Base-by-base conservation (phyloP, 2,329 filamentous ascomycete species). In the Neopestalotiopsis clavispora region DNA sequence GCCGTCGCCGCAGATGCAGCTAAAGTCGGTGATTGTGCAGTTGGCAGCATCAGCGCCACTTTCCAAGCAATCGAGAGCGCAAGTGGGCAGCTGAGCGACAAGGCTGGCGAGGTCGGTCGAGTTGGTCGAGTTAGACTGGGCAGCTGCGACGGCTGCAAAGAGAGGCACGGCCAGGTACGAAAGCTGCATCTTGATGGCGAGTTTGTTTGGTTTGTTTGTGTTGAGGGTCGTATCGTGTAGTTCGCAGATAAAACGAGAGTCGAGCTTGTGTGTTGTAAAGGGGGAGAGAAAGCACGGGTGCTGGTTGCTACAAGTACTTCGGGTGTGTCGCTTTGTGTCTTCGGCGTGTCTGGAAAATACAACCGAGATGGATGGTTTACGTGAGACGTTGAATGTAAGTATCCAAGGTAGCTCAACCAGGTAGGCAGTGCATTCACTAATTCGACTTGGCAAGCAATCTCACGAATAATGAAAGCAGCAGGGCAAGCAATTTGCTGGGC, bases 21-120 rank as follows among this genome's bases (percentile, higher is more conserved):
- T 17, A 65, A 79, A 78, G 57, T 79, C 77, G 9, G 73, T 74
- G 2, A 72, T 65, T 4, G 70, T 65, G 71, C 78, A 79, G 2
- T 67, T 67, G 56, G 75, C 75, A 1, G 69, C 64, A 5, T 68
- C 20, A 12, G 77, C 72, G n/a, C 74, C 71, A 2, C 56, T 49
- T 12, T 64, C 38, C 56, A 77, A 71, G 64, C 78, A 79, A 2
- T 68, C 60, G 5, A 74, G 62, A 58, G 78, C 77, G 69, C 78
- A 79, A 49, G 67, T 42, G 13, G 78, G 78, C 7, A 79, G 70
- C 61, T 76, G 69, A 6, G 74, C 72, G 14, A 79, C 74, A 30
- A 77, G 72, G 42, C 72, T 72, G 3, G 78, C 71, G 17, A 79
- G 72, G 68, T 72, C 72, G 3, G 65, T 38, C 49, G 72, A 62